phyloP scores from a whole-genome alignment of 2,329 filamentous ascomycete genomes.

The Balansia obtecta region DNA sequence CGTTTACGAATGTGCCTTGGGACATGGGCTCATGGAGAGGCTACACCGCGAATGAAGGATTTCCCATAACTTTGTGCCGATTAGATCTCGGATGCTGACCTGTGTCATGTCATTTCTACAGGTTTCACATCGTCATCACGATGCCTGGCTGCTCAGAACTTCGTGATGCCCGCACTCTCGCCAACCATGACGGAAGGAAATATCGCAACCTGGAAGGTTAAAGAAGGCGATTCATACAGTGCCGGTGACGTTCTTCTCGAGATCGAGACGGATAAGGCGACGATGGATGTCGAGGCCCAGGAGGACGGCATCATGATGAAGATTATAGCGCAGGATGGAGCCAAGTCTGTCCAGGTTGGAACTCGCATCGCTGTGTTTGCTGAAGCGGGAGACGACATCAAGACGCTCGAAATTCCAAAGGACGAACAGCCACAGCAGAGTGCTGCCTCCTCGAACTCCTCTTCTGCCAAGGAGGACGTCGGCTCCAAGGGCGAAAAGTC shows the following conservation, averaged over 20 bases:
- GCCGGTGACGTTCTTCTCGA: slow-evolving; percentile 81
- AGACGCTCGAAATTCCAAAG: slow-evolving; percentile 59
- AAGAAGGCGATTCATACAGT: slow-evolving; percentile 72
- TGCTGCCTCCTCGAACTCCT: not conserved
- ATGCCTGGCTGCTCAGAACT: slow-evolving; percentile 66
- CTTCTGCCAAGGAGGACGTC: slow-evolving; percentile 13
- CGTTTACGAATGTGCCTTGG: slow-evolving; percentile 13
- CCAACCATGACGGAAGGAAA: slow-evolving; percentile 92
- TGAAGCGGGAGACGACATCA: slow-evolving; percentile 69
- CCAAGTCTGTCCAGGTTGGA: slow-evolving; percentile 68
- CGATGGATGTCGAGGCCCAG: slow-evolving; percentile 90
- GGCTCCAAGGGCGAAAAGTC: slow-evolving; percentile 4
- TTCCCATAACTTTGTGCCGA: not conserved
- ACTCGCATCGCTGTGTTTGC: slow-evolving; percentile 72
- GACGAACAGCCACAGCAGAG: slow-evolving; percentile 42
- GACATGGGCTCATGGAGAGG: not conserved
- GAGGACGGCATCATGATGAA: slow-evolving; percentile 80
- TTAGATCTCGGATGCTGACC: not conserved
- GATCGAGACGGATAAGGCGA: slow-evolving; percentile 89
- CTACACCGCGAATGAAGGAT: too few species aligned
- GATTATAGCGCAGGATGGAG: slow-evolving; percentile 61
- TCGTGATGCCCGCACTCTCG: slow-evolving; percentile 83
- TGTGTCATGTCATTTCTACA: slow-evolving; percentile 20
- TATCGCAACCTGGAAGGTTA: slow-evolving; percentile 74
- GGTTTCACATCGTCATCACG: slow-evolving; percentile 52